A percentile compares a stretch with the other conserved stretches of the same genome.
These are phyloP conservation scores for Gossypioides kirkii DNA, from an alignment of 345 rosid species.

Conservation along the genomic window DNA sequence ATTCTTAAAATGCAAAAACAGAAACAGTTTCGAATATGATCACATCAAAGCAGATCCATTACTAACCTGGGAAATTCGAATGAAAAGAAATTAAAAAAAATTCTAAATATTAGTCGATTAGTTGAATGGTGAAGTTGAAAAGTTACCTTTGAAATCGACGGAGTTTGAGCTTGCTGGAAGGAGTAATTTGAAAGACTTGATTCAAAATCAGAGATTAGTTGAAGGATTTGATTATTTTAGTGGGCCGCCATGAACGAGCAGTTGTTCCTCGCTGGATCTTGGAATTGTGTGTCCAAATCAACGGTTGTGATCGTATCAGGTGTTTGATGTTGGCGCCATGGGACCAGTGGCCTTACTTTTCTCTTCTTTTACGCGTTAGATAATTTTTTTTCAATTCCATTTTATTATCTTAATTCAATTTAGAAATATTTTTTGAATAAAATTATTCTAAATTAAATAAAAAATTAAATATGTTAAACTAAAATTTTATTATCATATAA, in stretches of 20 bases:
- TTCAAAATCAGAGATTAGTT: background rate
- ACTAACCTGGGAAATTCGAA: background rate
- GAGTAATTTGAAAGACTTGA: background rate
- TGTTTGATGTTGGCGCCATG: background rate
- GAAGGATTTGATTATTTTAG: background rate
- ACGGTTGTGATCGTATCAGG: background rate
- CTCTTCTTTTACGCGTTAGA: background rate
- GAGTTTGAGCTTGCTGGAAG: background rate
- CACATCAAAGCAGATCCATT: background rate
- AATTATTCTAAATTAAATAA: too few species aligned
- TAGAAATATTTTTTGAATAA: too few species aligned
- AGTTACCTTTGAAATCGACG: background rate
- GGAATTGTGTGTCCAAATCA: background rate
- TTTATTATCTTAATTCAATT: too few species aligned
- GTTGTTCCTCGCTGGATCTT: background rate
- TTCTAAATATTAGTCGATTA: background rate
- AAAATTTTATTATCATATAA: too few species aligned
- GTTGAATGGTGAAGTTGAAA: background rate
- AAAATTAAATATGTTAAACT: too few species aligned
- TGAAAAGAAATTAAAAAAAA: background rate
- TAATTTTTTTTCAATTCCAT: background rate
- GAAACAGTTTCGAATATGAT: background rate
- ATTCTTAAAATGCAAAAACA: background rate
- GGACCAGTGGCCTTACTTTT: background rate
- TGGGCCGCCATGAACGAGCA: background rate